Percentiles rank a stretch among this genome's conserved stretches.
phyloP scores from a whole-genome alignment of 305 asterid species.

The Solanum hybrid region DNA sequence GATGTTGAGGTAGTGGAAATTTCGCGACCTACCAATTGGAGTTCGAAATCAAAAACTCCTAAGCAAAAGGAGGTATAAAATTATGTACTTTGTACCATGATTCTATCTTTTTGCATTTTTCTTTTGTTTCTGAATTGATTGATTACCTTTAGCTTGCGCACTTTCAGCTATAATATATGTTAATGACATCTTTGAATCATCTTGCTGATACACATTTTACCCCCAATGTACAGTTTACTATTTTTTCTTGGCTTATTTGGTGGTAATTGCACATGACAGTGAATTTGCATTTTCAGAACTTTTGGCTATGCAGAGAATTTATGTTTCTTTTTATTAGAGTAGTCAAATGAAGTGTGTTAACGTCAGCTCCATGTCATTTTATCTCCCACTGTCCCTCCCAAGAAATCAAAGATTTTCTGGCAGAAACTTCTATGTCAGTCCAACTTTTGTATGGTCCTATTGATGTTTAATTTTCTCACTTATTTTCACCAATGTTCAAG shows the following conservation, averaged over 20 bases:
- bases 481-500: not conserved
- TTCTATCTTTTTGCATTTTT: not conserved
- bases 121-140: not conserved
- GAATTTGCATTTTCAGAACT: not conserved
- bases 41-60: constrained; percentile 16
- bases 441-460: not conserved
- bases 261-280: not conserved
- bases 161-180: not conserved
- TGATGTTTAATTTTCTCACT: not conserved
- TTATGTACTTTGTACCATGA: not conserved
- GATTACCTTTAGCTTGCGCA: not conserved
- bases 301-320: not conserved
- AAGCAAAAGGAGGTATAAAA: constrained; percentile 52
- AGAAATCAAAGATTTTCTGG: not conserved
- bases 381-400: not conserved
- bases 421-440: not conserved
- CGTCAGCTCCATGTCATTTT: not conserved
- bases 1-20: constrained; percentile 62
- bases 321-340: not conserved
- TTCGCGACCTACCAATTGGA: constrained; percentile 36
- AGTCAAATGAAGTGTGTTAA: not conserved
- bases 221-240: not conserved
- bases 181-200: not conserved
- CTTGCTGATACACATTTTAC: not conserved
- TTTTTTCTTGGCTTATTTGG: not conserved